Conservation (phyloP, 306 rosid genomes). For the Vigna hirtella region DNA sequence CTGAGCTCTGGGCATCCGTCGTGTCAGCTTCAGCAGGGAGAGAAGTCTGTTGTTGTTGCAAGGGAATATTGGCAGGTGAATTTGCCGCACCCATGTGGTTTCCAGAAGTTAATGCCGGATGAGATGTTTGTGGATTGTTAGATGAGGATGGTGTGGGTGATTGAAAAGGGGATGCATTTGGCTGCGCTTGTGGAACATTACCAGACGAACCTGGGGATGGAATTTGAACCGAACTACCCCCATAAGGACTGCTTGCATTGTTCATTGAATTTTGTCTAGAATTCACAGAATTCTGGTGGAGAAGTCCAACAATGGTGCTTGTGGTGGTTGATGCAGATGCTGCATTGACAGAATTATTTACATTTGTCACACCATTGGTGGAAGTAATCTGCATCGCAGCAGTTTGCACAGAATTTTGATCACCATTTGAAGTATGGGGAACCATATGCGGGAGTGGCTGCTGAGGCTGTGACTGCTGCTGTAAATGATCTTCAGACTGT, state of each 20-base stretch:
- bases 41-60: constrained; percentile 85
- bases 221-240: constrained; percentile 80
- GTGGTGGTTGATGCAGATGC: constrained; percentile 81
- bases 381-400: constrained; percentile 68
- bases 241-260: constrained; percentile 86
- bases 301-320: constrained; percentile 95
- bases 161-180: constrained; percentile 83
- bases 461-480: constrained; percentile 46
- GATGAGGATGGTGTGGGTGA: constrained; percentile 81
- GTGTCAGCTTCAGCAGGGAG: constrained; percentile 79
- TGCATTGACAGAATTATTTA: constrained; percentile 69
- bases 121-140: constrained; percentile 77
- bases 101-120: constrained; percentile 60
- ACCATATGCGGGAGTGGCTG: constrained; percentile 59
- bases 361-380: constrained; percentile 75
- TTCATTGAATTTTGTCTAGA: constrained; percentile 80
- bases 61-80: constrained; percentile 79
- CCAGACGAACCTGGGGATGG: constrained; percentile 90
- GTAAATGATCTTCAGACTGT: constrained; percentile 71
- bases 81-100: constrained; percentile 78
- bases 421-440: constrained; percentile 64
- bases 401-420: constrained; percentile 61
- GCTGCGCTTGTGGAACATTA: constrained; percentile 69
- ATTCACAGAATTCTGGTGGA: constrained; percentile 94
- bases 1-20: constrained; percentile 82